Base-by-base conservation (phyloP, 768 basidiomycete species). In the Mycena epipterygia region DNA sequence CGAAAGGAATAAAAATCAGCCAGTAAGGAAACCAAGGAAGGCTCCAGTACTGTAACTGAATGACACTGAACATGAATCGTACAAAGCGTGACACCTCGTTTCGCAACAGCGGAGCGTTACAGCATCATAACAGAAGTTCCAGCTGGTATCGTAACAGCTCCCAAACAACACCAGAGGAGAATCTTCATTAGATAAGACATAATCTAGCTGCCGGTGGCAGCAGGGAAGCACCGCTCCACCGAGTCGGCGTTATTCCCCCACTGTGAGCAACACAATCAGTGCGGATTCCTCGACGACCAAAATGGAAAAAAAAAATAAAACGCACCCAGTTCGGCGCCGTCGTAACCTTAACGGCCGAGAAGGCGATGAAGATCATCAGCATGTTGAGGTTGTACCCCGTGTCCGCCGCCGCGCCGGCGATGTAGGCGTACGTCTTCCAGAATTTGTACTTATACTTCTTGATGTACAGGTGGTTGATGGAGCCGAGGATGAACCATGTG, bases 341-440 rank as follows among this genome's bases (percentile, higher is more conserved):
- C 3, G 76, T 76, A 1, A 63, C 66, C 71, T 77, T 77, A 2
- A 66, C 59, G 14, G 76, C 76, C 42, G 75, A 75, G 44, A 77
- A 77, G 16, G 76, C 76, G 33, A 77, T 75, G 62, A 77, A 77
- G 21, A 77, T 30, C 14, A 77, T 32, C 2, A 77, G 72, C 74
- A 77, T 73, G 67, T 77, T 77, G 63, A 77, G 69, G 59, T 77
- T 77, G 55, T 68, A 77, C 12, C 76, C 76, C 21, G 76, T 77
- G 59, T 77, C 76, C 5, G 76, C 76, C 1, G 73, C 76, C 9
- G 76, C 76, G 25, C 75, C 69, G 1, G 68, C 64, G 23, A 77
- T 37, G 53, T 77, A 77, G 42, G 75, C 76, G 63, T 75, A 77
- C 27, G 70, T 75, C 74, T 76, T 77, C 76, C 76, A 77, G 60